Conservation (phyloP, 2,329 filamentous ascomycete genomes). For the Claviceps humidiphila region DNA sequence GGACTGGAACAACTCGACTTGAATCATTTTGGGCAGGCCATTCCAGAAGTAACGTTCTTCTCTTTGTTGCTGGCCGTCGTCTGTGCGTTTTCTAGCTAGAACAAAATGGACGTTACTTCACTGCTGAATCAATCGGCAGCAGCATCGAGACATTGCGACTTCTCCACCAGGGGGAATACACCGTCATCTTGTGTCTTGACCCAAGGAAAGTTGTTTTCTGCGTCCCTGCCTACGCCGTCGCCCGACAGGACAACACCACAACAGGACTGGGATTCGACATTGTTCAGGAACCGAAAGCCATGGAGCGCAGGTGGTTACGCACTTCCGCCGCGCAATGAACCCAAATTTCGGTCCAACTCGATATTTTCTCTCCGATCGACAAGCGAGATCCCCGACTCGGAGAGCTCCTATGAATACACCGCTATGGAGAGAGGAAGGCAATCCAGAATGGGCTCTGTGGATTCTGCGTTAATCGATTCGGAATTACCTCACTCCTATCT, state of each 20-base stretch:
- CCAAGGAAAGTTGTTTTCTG: constrained; percentile 3
- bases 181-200: constrained; percentile 2
- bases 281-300: constrained; percentile 25
- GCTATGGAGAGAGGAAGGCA: constrained; percentile 11
- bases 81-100: not conserved
- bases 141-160: constrained; percentile 2
- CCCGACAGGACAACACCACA: constrained; percentile 17
- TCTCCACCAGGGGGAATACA: constrained; percentile 6
- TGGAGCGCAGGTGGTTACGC: constrained; percentile 40
- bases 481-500: constrained; percentile 1
- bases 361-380: constrained; percentile 12
- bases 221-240: constrained; percentile 20
- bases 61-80: not conserved
- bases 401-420: constrained; percentile 10
- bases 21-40: not conserved
- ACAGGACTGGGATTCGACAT: constrained; percentile 10
- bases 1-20: not conserved
- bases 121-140: constrained; percentile 24
- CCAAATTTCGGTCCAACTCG: constrained; percentile 17
- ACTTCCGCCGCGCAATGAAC: constrained; percentile 28
- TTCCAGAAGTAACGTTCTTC: not conserved
- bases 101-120: constrained; percentile 28
- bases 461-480: constrained; percentile 11
- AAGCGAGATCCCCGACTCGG: constrained; percentile 12
- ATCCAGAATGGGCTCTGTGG: constrained; percentile 19